A percentile compares a stretch with the other conserved stretches of the same genome.
These are phyloP conservation scores for Elaeis guineensis DNA, from an alignment of 176 grass and related monocot species.

Conservation along the genomic window DNA sequence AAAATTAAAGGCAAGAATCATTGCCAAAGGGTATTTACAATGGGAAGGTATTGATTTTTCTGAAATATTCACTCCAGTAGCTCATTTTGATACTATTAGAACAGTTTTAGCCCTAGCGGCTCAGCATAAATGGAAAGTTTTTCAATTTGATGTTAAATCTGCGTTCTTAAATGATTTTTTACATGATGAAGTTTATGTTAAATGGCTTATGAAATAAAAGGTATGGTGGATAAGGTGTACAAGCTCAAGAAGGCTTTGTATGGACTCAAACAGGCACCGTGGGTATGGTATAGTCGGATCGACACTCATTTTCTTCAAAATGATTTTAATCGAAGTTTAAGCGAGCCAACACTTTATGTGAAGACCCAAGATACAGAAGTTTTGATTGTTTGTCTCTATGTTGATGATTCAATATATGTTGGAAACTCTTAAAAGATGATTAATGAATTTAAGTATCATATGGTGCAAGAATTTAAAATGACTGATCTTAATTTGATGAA, in stretches of 20 bases:
- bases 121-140: background rate
- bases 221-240: background rate
- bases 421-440: no score
- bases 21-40: background rate
- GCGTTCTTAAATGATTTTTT: background rate
- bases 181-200: background rate
- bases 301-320: background rate
- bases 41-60: background rate
- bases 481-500: no score
- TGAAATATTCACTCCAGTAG: background rate
- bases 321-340: background rate
- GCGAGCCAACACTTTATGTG: background rate
- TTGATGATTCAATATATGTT: no score
- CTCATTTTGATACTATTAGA: background rate
- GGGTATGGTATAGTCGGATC: background rate
- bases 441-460: no score
- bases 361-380: background rate
- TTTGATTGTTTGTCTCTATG: background rate
- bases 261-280: background rate
- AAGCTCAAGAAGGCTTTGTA: background rate
- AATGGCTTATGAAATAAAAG: background rate
- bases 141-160: conserved; percentile 1
- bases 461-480: no score
- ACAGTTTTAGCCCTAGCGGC: background rate
- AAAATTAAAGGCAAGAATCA: background rate